Evolutionary conservation across 139 green algal genomes (phyloP).

Genomic region (Tetraselmis striata): DNA sequence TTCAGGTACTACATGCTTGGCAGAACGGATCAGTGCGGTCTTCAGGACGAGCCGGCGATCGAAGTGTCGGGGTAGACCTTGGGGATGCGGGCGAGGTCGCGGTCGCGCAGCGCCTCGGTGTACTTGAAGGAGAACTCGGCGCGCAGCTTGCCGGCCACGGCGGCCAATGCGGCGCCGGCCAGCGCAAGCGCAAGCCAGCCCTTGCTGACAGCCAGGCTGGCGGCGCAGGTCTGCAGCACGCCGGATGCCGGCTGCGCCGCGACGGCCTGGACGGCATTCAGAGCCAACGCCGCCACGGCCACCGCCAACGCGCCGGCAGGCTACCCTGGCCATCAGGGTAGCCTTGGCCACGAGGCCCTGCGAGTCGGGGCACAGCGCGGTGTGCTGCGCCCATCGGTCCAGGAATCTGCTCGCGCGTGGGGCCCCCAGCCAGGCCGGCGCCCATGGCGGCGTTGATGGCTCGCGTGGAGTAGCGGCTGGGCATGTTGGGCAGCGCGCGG

Average conservation of each 20-base stretch:
- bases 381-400: neutral
- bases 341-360: neutral
- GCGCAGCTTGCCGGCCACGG: neutral
- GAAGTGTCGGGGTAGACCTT: neutral
- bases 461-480: neutral
- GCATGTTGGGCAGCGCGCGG: neutral
- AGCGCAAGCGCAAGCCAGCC: neutral
- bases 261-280: neutral
- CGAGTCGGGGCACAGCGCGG: neutral
- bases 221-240: too few relatives aligned
- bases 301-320: neutral
- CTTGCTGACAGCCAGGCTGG: too few relatives aligned
- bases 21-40: too few relatives aligned
- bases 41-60: neutral
- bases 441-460: neutral
- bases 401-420: neutral
- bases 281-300: neutral
- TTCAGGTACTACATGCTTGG: too few relatives aligned
- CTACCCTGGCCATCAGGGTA: too few relatives aligned
- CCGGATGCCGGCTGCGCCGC: too few relatives aligned
- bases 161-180: neutral
- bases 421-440: neutral
- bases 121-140: neutral
- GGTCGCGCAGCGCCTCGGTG: neutral
- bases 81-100: neutral